phyloP scores from a whole-genome alignment of 2,329 filamentous ascomycete species.

The Cercospora sp. region DNA sequence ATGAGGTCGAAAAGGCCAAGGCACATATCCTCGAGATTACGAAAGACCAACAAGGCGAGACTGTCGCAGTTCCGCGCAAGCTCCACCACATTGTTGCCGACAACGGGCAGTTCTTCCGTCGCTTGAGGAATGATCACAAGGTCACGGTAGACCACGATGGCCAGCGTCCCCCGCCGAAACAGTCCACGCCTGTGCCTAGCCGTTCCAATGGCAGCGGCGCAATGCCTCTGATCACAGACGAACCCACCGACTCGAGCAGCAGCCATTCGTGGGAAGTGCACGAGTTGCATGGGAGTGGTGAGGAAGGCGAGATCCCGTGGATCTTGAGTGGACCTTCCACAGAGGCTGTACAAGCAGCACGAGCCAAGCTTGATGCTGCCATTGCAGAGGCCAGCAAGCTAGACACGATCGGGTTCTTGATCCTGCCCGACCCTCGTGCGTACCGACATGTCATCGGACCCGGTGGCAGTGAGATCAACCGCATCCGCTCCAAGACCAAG shows the following conservation, averaged over 20 bases:
- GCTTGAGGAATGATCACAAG: constrained; percentile 78
- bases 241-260: constrained; percentile 58
- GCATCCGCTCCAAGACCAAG: constrained; percentile 86
- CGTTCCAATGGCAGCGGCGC: constrained; percentile 58
- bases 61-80: constrained; percentile 76
- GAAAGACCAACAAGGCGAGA: constrained; percentile 86
- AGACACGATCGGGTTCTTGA: constrained; percentile 78
- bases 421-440: constrained; percentile 83
- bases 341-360: constrained; percentile 81
- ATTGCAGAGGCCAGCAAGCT: constrained; percentile 70
- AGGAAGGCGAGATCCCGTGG: constrained; percentile 72
- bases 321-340: constrained; percentile 71
- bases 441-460: constrained; percentile 90
- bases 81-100: constrained; percentile 84
- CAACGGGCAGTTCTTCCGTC: constrained; percentile 91
- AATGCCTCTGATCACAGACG: constrained; percentile 92
- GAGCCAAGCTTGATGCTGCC: constrained; percentile 69
- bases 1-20: constrained; percentile 81
- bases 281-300: constrained; percentile 70
- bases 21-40: constrained; percentile 75
- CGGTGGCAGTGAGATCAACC: constrained; percentile 86
- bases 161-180: constrained; percentile 71
- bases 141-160: constrained; percentile 92
- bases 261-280: constrained; percentile 83
- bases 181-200: constrained; percentile 50